These are phyloP conservation scores for Alisma plantagoaquatica DNA, from an alignment of 106 monocot species.

Conservation along the genomic window DNA sequence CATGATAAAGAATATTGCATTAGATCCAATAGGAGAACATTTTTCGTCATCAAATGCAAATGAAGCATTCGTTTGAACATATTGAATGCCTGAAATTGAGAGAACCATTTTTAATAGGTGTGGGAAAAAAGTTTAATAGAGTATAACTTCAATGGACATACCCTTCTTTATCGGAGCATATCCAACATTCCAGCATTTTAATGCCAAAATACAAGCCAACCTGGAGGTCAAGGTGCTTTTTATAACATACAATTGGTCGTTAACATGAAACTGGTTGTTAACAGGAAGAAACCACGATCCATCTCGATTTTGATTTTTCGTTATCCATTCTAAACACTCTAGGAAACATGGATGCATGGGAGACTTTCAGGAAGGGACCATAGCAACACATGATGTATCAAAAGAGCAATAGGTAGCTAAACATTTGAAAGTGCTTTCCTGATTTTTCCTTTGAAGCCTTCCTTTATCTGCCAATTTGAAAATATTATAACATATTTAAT, in stretches of 20 bases:
- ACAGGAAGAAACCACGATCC: slow-evolving; percentile 60
- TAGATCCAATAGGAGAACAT: slow-evolving; percentile 69
- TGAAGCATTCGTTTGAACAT: slow-evolving; percentile 48
- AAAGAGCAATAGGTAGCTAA: slow-evolving; percentile 46
- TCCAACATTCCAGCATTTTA: slow-evolving; percentile 64
- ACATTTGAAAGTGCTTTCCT: slow-evolving; percentile 31
- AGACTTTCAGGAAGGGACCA: slow-evolving; percentile 59
- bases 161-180: slow-evolving; percentile 58
- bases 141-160: slow-evolving; percentile 9
- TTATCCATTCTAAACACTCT: slow-evolving; percentile 72
- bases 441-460: slow-evolving; percentile 30
- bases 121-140: not conserved
- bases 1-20: slow-evolving; percentile 77
- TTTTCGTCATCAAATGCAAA: slow-evolving; percentile 31
- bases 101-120: not conserved
- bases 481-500: too few relatives aligned
- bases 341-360: slow-evolving; percentile 61
- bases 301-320: slow-evolving; percentile 63
- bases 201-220: slow-evolving; percentile 77
- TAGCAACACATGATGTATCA: slow-evolving; percentile 91
- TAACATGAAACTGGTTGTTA: slow-evolving; percentile 16
- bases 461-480: too few relatives aligned
- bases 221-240: slow-evolving; percentile 65
- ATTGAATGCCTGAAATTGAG: slow-evolving; percentile 57
- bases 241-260: too few relatives aligned